These are phyloP conservation scores for Fusarium sp. DNA, from an alignment of 2,329 filamentous ascomycete species.

Conservation along the genomic window DNA sequence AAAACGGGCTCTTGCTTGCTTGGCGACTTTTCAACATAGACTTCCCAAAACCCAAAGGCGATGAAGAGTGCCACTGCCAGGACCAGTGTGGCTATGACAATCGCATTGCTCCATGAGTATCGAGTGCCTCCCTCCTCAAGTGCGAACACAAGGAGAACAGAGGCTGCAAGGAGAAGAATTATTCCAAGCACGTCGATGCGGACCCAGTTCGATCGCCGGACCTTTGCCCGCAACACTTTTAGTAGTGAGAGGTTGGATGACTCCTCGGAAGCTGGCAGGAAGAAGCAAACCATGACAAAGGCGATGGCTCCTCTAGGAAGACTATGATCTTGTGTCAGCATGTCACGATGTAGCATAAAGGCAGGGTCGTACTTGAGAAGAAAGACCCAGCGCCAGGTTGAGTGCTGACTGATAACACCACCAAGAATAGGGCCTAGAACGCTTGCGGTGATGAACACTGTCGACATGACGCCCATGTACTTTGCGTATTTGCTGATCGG, in stretches of 20 bases:
- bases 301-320: neutral
- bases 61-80: neutral
- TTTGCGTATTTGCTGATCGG: neutral
- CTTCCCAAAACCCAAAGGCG: neutral
- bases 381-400: slow-evolving; percentile 11
- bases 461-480: slow-evolving; percentile 7
- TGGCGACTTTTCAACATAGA: neutral
- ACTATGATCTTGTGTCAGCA: neutral
- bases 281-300: neutral
- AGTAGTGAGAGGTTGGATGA: neutral
- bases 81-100: neutral
- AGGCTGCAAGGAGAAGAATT: neutral
- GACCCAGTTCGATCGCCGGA: neutral
- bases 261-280: neutral
- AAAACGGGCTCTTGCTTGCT: slow-evolving; percentile 1
- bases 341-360: rapidly evolving
- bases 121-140: neutral
- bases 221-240: neutral
- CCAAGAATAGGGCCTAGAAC: neutral
- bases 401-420: slow-evolving; percentile 3
- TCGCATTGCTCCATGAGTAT: neutral
- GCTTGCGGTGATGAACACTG: slow-evolving; percentile 6
- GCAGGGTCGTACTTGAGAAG: neutral
- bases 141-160: neutral
- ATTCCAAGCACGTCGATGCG: neutral